phyloP scores from a whole-genome alignment of 2,329 filamentous ascomycete species.

The Salinomyces thailandicus region DNA sequence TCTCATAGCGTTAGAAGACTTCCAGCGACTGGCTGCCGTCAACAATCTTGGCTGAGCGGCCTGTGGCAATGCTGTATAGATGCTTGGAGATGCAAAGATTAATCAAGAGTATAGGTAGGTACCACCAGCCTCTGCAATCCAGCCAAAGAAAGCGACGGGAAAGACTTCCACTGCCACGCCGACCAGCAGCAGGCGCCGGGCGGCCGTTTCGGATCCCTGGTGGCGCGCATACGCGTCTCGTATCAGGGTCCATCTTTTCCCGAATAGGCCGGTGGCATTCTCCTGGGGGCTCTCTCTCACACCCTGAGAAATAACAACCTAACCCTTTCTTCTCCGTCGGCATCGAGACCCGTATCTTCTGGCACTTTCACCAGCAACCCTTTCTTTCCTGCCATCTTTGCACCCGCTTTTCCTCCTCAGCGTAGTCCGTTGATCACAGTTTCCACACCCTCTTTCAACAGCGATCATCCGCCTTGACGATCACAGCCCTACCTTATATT shows the following conservation, averaged over 20 bases:
- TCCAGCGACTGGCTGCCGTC: too few relatives aligned
- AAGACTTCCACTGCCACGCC: too few relatives aligned
- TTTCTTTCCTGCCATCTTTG: background rate
- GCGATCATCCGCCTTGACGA: too few relatives aligned
- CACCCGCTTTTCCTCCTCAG: background rate
- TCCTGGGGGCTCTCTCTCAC: too few relatives aligned
- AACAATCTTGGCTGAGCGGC: too few relatives aligned
- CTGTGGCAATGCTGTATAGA: too few relatives aligned
- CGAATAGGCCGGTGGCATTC: background rate
- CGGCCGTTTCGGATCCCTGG: background rate
- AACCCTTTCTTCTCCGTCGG: background rate
- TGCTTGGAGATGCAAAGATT: too few relatives aligned
- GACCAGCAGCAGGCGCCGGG: background rate
- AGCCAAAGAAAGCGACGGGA: too few relatives aligned
- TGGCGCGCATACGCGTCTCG: background rate
- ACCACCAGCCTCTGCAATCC: too few relatives aligned
- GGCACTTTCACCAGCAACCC: background rate
- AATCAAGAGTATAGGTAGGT: too few relatives aligned
- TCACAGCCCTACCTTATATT: too few relatives aligned
- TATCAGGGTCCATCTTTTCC: background rate
- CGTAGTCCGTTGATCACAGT: background rate
- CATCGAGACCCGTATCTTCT: background rate
- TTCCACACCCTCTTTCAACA: slow-evolving; percentile 3
- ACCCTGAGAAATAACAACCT: background rate
- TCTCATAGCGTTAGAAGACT: too few relatives aligned